phyloP scores from a whole-genome alignment of 257 asterid genomes.

The Nemophila menziesii region DNA sequence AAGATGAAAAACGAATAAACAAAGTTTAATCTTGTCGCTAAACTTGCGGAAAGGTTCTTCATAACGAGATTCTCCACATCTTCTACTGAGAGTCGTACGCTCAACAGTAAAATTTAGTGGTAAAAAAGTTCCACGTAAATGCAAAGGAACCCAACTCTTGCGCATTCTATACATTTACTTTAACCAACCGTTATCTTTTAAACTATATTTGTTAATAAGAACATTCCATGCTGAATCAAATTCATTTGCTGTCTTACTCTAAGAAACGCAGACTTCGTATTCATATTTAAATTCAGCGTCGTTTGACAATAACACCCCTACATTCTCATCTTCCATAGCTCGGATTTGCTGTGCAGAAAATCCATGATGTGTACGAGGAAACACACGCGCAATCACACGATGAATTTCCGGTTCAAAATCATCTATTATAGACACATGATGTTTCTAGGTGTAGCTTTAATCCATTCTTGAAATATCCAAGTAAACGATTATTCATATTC shows the following conservation, averaged over 20 bases:
- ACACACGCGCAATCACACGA: constrained; percentile 51
- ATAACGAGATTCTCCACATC: too few species aligned
- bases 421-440: constrained; percentile 72
- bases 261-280: constrained; percentile 64
- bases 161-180: constrained; percentile 75
- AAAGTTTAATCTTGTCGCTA: too few species aligned
- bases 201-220: constrained; percentile 51
- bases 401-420: constrained; percentile 66
- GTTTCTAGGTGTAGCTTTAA: constrained; percentile 59
- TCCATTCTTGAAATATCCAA: constrained; percentile 81
- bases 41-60: too few species aligned
- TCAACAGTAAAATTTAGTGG: too few species aligned
- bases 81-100: too few species aligned
- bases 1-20: too few species aligned
- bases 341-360: constrained; percentile 72
- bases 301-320: constrained; percentile 54
- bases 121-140: constrained; percentile 66
- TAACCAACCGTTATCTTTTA: constrained; percentile 58
- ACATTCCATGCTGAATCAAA: constrained; percentile 81
- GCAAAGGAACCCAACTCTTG: constrained; percentile 73
- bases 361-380: constrained; percentile 71
- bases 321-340: constrained; percentile 55
- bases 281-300: constrained; percentile 67
- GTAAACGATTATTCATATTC: constrained; percentile 84
- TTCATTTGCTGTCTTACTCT: constrained; percentile 59